These are phyloP conservation scores for Cordyceps cateniannulata DNA, from an alignment of 2,329 filamentous ascomycete genomes.

Conservation along the genomic window DNA sequence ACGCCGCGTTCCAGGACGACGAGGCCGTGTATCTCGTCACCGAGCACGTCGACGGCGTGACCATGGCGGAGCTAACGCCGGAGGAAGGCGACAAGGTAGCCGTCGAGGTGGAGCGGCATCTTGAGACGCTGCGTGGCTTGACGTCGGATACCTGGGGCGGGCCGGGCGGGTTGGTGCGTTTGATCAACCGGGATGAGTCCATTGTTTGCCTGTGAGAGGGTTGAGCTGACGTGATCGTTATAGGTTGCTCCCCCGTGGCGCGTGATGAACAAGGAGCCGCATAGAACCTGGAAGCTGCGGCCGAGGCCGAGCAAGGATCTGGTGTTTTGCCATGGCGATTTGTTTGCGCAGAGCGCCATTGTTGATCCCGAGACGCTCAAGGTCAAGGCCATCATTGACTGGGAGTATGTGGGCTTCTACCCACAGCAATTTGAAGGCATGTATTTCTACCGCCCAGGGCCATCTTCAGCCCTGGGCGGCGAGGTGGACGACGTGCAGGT, in stretches of 20 bases:
- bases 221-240: background rate
- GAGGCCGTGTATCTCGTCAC: slow-evolving; percentile 15
- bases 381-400: slow-evolving; percentile 29
- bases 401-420: slow-evolving; percentile 32
- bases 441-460: slow-evolving; percentile 20
- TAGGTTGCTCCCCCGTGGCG: background rate
- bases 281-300: slow-evolving; percentile 13
- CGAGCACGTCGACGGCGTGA: slow-evolving; percentile 15
- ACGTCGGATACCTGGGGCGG: background rate
- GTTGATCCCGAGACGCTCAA: slow-evolving; percentile 21
- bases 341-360: slow-evolving; percentile 14
- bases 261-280: background rate
- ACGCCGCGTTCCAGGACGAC: slow-evolving; percentile 17
- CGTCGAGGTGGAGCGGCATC: slow-evolving; percentile 12
- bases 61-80: slow-evolving; percentile 12
- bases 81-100: background rate
- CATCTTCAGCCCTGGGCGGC: slow-evolving; percentile 20
- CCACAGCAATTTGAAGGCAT: slow-evolving; percentile 22
- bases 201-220: background rate
- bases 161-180: background rate
- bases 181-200: background rate
- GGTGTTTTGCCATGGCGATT: slow-evolving; percentile 17
- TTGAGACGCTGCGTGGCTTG: background rate
- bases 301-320: slow-evolving; percentile 14
- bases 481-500: background rate